phyloP scores from a whole-genome alignment of 179 eudicot genomes.

The Vitellaria paradoxa region DNA sequence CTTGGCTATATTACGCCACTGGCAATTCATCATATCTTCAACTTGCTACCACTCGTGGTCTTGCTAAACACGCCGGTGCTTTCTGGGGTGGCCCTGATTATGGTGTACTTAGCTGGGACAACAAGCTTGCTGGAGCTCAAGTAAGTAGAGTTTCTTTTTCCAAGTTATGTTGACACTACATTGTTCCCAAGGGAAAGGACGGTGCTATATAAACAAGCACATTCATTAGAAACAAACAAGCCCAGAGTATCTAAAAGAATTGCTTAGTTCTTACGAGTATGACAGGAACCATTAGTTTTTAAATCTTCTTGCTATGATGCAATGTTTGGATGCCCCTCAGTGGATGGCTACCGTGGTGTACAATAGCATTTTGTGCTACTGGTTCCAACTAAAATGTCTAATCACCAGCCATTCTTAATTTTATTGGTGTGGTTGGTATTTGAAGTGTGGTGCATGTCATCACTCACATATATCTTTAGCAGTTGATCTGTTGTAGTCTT shows the following conservation, averaged over 20 bases:
- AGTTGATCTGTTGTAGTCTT: not conserved
- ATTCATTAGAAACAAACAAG: not conserved
- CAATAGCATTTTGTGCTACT: not conserved
- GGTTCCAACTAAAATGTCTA: not conserved
- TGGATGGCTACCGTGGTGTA: too few species aligned
- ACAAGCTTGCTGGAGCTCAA: conserved; percentile 92
- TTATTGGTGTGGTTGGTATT: too few species aligned
- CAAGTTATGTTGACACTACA: not conserved
- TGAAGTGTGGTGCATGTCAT: not conserved
- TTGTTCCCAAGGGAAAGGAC: not conserved
- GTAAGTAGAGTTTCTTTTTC: conserved; percentile 37
- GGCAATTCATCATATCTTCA: conserved; percentile 77
- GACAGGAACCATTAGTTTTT: not conserved
- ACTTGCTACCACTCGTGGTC: conserved; percentile 61
- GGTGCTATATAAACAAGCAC: not conserved
- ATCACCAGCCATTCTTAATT: not conserved
- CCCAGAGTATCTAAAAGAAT: not conserved
- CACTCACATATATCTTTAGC: not conserved
- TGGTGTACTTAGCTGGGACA: conserved; percentile 95
- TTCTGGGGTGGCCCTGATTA: conserved; percentile 79
- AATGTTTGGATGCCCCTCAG: too few species aligned
- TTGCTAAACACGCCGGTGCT: conserved; percentile 93
- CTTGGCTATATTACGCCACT: conserved; percentile 95
- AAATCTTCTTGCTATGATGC: not conserved
- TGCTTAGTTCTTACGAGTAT: not conserved